Evolutionary conservation across 108 stramenopile species (phyloP), one percentile per base, ranked within the genome.

Genomic region (Pseudonitzschia delicatissima): DNA sequence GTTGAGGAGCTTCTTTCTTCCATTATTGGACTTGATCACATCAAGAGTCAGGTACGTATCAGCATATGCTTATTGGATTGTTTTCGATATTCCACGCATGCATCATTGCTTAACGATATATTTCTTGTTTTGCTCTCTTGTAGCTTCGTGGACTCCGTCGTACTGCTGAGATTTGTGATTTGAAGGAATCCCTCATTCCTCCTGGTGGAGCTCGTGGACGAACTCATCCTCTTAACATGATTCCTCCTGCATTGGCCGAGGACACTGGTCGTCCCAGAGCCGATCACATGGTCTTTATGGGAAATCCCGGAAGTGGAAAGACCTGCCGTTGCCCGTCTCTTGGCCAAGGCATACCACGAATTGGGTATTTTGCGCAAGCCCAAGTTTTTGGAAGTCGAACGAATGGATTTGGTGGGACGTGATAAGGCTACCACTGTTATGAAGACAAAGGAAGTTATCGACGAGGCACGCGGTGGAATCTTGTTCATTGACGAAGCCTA

Each of bases 281-380:
- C 3, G 73, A 80, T 36, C 90, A 90, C 84, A 90, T 88, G 85
- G 89, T 96, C 34, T 96, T 98, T 80, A 72, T 92, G 29, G 98
- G 98, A 33, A 95, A 94, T 66, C 96, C 97, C 0, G 97, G 97
- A 65, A 91, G 91, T 15, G 97, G 98, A 32, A 98, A 98, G 77
- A 96, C 98, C 4, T n/a, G 95, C 96, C 8, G 96, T 98, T 12
- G 98, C 96, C 8, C 83, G 96, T 27, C 68, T 96, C 3, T 81
- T 97, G 45, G 96, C 90, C 51, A 87, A 91, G 55, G 88, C 93
- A 0, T 93, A 94, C 57, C 87, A 90, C 63, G 92, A 93, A 48
- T 76, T 96, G 35, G 94, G 92, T 45, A 71, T 91, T 21, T 62
- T 93, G 53, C 84, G 90, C 49, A 91, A 90, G 58, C 90, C 88